Evolutionary conservation across 768 basidiomycete species (phyloP), one percentile per base, ranked within the genome.

Genomic region (Rhizopogon vesiculosus): DNA sequence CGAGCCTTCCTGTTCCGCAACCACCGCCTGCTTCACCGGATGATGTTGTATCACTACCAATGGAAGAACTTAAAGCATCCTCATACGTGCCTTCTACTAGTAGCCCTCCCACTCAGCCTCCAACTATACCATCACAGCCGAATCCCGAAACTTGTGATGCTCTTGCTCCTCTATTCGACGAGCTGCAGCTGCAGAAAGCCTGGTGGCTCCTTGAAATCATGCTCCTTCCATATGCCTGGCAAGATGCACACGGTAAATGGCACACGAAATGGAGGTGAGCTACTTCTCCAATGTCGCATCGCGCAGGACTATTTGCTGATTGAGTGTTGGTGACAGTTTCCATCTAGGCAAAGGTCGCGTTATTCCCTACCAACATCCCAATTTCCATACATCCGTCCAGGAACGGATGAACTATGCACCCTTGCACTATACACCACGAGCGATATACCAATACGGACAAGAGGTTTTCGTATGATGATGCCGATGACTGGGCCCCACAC

Each of bases 151-250:
- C 25, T 29, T 53, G 55, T n/a, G 50, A 69, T 35, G 76, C 75
- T n/a, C 42, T 81, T n/a, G 69, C 81, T 62, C 80, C 78, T 1
- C 60, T 84, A 2, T 70, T 82, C 57, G 87, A 91, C 60, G 53
- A 73, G 57, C 69, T 91, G 44, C 66, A 71, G 64, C 45, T 48
- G 7, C 66, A 67, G 15, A 69, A 66, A 18, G 5, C 73, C 1
- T 92, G 89, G 89, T 87, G 86, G 87, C 35, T 87, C n/a, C 69
- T 90, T 38, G 89, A 92, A 69, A 69, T 89, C 28, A 29, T 89
- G 0, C 88, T 86, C 15, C 62, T 77, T 53, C 66, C 62, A 40
- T 80, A 76, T 60, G 65, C 72, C 18, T 86, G 77, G 76, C 87
- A 89, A 64, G 83, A 88, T 56, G 59, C 56, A 0, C 49, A 76